phyloP scores from a whole-genome alignment of 2,329 filamentous ascomycete genomes.

The Calonectria honghensis region DNA sequence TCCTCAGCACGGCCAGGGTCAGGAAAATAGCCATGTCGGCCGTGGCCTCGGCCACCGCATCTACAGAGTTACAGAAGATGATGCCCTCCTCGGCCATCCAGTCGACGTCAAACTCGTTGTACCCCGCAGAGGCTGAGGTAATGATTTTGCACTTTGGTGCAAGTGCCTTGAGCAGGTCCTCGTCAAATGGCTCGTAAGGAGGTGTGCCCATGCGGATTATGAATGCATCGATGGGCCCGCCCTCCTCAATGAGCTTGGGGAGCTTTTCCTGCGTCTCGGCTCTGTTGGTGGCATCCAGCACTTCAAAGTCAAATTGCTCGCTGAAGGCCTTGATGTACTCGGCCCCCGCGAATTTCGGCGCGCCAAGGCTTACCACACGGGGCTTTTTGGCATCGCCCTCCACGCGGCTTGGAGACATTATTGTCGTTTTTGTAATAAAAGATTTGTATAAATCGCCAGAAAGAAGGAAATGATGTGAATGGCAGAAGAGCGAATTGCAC shows the following conservation, averaged over 20 bases:
- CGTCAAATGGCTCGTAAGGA: constrained; percentile 69
- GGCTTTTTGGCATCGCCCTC: constrained; percentile 55
- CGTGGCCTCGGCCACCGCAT: constrained; percentile 71
- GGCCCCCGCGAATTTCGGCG: constrained; percentile 59
- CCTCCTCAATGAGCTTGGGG: constrained; percentile 56
- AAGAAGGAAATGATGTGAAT: background rate
- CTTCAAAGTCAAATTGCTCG: constrained; percentile 60
- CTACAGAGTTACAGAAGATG: constrained; percentile 72
- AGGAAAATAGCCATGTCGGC: constrained; percentile 66
- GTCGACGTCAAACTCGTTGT: constrained; percentile 66
- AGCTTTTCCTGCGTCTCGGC: constrained; percentile 59
- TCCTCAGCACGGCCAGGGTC: constrained; percentile 62
- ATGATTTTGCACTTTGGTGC: constrained; percentile 65
- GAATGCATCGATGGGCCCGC: constrained; percentile 66
- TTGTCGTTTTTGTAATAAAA: background rate
- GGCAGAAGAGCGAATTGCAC: constrained; percentile 1
- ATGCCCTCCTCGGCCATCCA: constrained; percentile 66
- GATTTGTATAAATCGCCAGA: background rate
- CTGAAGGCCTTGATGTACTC: constrained; percentile 63
- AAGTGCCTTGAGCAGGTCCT: constrained; percentile 62
- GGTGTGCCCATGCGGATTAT: constrained; percentile 70
- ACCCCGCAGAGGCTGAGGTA: constrained; percentile 67
- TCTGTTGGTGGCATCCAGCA: constrained; percentile 60
- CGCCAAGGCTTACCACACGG: constrained; percentile 63
- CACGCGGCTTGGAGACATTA: constrained; percentile 44